Evolutionary conservation across 129 eudicot species (phyloP), one percentile per base, ranked within the genome.

Genomic region (Chrysanthemum makinoi): DNA sequence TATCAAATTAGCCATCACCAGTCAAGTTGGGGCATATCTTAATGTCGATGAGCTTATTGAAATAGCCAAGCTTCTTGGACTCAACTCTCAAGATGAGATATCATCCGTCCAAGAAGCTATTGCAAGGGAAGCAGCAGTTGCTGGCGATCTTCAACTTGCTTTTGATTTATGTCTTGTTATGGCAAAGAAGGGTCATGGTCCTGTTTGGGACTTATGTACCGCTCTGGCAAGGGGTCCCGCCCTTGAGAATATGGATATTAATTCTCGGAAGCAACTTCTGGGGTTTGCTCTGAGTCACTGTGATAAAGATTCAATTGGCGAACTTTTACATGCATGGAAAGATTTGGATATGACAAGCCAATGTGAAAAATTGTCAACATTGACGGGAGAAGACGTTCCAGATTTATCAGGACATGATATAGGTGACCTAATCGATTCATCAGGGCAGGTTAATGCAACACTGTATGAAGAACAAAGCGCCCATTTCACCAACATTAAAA

Each of bases 91-190:
- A 46, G 96, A 90, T 62, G 96, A 90, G 58, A 90, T 90, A 70
- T 86, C 96, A 43, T 82, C 88, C 50, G 97, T 95, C 64, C 97
- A 95, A 72, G 99, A 95, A 86, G 97, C 96, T 66, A 88, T 95
- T 69, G 97, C 99, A 19, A 81, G 99, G 79, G 99, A 95, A 86
- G 99, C 99, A 66, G 97, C 99, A 68, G 90, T 86, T 80, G 90
- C 97, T 62, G 99, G 99, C 46, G 97, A 95, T 81, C 86, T 95
- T 60, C 99, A 88, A 63, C 85, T 95, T 72, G 93, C 99, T 62
- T 90, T 86, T 67, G 99, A 90, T 83, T 82, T 90, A 6, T 95
- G 99, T 78, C 87, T 95, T 69, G 80, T 85, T 39, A 83, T 95
- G 81, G 97, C 97, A 18, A 87, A 81, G 71, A 95, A 86, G 77